A percentile compares a stretch with the other conserved stretches of the same genome.
Evolutionary conservation across 148 eudicot species (phyloP).

Genomic region (Chenopodium suecicum): DNA sequence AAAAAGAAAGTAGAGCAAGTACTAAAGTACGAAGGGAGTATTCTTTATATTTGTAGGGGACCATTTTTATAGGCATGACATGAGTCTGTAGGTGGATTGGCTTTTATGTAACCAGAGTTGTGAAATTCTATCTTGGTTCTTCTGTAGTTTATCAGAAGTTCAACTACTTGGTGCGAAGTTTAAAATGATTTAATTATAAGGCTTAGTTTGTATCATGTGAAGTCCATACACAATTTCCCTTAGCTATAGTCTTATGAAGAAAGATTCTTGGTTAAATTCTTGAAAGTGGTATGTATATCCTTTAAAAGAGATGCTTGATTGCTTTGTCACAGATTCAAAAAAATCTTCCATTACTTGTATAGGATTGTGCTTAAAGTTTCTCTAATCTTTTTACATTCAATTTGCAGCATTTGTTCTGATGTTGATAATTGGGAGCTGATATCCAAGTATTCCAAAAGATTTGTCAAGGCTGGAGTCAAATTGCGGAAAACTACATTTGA

Average conservation of each 20-base stretch:
- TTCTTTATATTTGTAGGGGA: not conserved
- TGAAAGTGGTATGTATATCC: too few relatives aligned
- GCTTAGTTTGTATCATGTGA: not conserved
- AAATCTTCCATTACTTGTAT: not conserved
- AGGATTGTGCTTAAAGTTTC: not conserved
- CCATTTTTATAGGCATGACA: not conserved
- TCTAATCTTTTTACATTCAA: slow-evolving; percentile 2
- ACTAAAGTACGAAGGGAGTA: not conserved
- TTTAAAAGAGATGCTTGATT: not conserved
- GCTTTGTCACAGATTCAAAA: not conserved
- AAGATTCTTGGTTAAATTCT: not conserved
- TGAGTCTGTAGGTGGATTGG: not conserved
- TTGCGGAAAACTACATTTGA: slow-evolving; percentile 74
- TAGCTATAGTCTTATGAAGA: not conserved
- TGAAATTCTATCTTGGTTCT: not conserved
- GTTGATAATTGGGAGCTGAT: slow-evolving; percentile 71
- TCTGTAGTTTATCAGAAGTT: not conserved
- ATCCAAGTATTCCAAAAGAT: slow-evolving; percentile 65
- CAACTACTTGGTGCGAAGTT: not conserved
- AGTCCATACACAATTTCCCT: not conserved
- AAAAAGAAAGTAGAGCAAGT: too few relatives aligned
- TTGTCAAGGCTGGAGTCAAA: slow-evolving; percentile 65
- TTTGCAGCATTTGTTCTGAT: slow-evolving; percentile 77
- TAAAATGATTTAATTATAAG: not conserved
- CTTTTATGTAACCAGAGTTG: not conserved